Conservation (phyloP, 2,329 filamentous ascomycete genomes). For the Blastomyces gilchristii region DNA sequence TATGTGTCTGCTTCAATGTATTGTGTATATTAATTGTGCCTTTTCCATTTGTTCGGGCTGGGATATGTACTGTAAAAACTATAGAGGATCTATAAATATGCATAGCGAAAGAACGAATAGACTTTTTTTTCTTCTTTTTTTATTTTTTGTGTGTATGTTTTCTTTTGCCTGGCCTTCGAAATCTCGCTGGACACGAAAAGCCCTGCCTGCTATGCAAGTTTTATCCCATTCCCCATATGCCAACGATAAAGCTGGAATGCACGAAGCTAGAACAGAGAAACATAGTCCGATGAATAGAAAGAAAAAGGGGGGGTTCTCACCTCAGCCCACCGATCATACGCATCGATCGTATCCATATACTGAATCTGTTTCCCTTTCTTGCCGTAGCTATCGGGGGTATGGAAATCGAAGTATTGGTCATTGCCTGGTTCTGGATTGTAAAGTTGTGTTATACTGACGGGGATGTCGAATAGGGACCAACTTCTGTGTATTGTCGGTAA, state of each 20-base stretch:
- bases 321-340: conserved; percentile 32
- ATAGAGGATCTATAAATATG: no score
- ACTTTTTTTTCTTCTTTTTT: no score
- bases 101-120: no score
- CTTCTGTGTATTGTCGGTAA: no score
- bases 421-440: background rate
- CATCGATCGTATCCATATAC: conserved; percentile 29
- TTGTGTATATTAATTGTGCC: background rate
- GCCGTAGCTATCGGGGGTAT: background rate
- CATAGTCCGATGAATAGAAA: background rate
- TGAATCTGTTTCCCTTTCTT: conserved; percentile 14
- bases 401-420: background rate
- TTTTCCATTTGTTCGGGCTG: background rate
- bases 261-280: background rate
- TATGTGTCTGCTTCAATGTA: background rate
- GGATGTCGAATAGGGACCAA: no score
- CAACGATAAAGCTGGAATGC: no score
- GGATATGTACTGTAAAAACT: background rate
- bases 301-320: conserved; percentile 16
- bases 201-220: no score
- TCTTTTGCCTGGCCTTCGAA: no score
- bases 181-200: no score
- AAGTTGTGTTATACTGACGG: no score
- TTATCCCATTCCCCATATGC: no score
- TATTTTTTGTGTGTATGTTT: no score